These are phyloP conservation scores for Penicillium riverlandense DNA, from an alignment of 495 filamentous ascomycete species.

Conservation along the genomic window DNA sequence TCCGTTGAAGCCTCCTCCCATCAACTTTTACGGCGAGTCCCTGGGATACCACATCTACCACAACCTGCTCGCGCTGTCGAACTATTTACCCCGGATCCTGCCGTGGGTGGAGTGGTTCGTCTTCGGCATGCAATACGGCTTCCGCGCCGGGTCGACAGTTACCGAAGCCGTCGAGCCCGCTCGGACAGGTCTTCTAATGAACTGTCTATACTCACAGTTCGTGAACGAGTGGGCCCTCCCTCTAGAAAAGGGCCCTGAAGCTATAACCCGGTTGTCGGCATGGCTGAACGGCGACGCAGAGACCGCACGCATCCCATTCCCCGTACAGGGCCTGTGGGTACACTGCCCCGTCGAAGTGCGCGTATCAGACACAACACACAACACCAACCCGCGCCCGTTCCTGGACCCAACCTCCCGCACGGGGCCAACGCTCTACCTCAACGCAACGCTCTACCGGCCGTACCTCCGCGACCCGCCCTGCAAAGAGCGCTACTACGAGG, in stretches of 20 bases:
- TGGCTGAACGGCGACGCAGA: conserved; percentile 68
- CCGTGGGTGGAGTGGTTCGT: conserved; percentile 91
- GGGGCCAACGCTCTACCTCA: conserved; percentile 84
- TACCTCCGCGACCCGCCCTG: conserved; percentile 78
- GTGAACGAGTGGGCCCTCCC: conserved; percentile 98
- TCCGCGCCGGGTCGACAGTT: conserved; percentile 52
- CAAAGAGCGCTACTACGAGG: conserved; percentile 74
- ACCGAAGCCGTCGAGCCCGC: conserved; percentile 73
- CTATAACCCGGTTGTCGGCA: conserved; percentile 69
- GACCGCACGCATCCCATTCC: conserved; percentile 67
- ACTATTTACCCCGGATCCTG: conserved; percentile 70
- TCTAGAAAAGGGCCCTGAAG: conserved; percentile 81
- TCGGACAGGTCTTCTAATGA: conserved; percentile 78
- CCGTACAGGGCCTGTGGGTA: conserved; percentile 70
- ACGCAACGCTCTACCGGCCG: conserved; percentile 90
- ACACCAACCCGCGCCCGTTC: conserved; percentile 54
- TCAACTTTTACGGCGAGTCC: conserved; percentile 69
- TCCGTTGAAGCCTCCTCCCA: conserved; percentile 37
- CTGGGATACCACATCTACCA: conserved; percentile 88
- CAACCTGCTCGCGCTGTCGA: conserved; percentile 69
- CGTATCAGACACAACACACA: conserved; percentile 64
- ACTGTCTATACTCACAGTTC: conserved; percentile 93
- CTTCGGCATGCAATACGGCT: conserved; percentile 93
- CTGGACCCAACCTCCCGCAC: conserved; percentile 65
- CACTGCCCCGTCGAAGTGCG: conserved; percentile 93